Conservation (phyloP, 352 stramenopile species). For the Globisporangium radiosum region DNA sequence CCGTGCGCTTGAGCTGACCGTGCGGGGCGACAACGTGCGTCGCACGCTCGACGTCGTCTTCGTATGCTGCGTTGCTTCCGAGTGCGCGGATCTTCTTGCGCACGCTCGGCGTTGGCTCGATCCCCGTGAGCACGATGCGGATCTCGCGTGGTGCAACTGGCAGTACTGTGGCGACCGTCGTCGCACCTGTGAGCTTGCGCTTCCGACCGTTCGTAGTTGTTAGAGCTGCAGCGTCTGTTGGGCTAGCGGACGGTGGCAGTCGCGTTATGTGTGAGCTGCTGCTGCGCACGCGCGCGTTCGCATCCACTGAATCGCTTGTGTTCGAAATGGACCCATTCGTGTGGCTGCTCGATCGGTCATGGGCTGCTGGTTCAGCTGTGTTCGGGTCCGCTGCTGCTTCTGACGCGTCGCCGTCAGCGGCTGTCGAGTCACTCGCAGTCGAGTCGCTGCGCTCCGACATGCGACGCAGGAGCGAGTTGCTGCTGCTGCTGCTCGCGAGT, state of each 20-base stretch:
- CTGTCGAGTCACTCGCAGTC: constrained; percentile 2
- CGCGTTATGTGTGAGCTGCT: neutral
- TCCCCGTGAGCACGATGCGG: constrained; percentile 46
- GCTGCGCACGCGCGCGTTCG: neutral
- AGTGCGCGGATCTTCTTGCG: constrained; percentile 42
- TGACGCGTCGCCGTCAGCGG: neutral
- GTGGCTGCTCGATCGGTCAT: neutral
- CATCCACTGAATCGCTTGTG: neutral
- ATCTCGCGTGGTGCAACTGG: constrained; percentile 8
- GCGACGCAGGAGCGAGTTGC: neutral
- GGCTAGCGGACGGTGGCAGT: too few species aligned
- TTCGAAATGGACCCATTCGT: neutral
- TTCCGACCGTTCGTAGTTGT: neutral
- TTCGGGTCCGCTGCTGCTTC: neutral
- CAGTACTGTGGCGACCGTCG: neutral
- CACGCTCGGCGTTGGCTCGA: constrained; percentile 33
- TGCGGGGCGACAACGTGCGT: constrained; percentile 48
- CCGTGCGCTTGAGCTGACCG: constrained; percentile 46
- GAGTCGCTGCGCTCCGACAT: constrained; percentile 4
- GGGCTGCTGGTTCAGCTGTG: neutral
- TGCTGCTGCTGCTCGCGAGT: neutral
- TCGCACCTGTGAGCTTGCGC: neutral
- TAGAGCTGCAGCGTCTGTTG: too few species aligned
- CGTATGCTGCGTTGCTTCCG: constrained; percentile 22
- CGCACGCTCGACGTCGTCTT: constrained; percentile 40